These are phyloP conservation scores for Epichloe bromicola DNA, from an alignment of 2,329 filamentous ascomycete species.

Conservation along the genomic window DNA sequence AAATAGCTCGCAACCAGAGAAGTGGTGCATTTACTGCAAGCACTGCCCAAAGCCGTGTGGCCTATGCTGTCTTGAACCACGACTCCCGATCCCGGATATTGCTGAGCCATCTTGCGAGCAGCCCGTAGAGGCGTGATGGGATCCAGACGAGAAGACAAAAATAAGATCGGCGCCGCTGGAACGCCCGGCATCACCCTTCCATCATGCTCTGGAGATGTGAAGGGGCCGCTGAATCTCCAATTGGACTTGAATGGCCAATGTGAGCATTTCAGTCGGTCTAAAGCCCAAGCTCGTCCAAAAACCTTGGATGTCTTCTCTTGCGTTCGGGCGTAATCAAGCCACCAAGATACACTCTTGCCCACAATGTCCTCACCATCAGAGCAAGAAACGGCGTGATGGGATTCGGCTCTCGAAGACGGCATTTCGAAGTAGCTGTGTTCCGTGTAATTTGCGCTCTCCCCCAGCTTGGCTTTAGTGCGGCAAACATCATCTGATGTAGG, in stretches of 20 bases:
- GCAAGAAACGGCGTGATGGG: conserved; percentile 14
- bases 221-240: conserved; percentile 24
- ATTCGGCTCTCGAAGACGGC: not conserved
- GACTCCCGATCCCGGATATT: conserved; percentile 10
- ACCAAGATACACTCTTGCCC: conserved; percentile 9
- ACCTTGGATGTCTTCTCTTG: conserved; percentile 15
- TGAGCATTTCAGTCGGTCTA: conserved; percentile 23
- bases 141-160: conserved; percentile 27
- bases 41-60: conserved; percentile 4
- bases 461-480: conserved; percentile 8
- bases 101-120: conserved; percentile 5
- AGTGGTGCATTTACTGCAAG: not conserved
- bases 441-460: conserved; percentile 1
- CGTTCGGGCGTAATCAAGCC: conserved; percentile 11
- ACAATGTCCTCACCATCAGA: conserved; percentile 17
- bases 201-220: conserved; percentile 11
- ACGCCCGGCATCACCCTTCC: conserved; percentile 12
- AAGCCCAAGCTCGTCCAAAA: conserved; percentile 20
- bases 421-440: not conserved
- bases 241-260: conserved; percentile 22
- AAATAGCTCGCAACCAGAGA: not conserved
- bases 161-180: conserved; percentile 28
- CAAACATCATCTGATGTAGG: conserved; percentile 9
- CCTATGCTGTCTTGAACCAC: conserved; percentile 10
- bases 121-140: conserved; percentile 28